These are phyloP conservation scores for Alternaria metachromatica DNA, from an alignment of 2,329 filamentous ascomycete species.

Conservation along the genomic window DNA sequence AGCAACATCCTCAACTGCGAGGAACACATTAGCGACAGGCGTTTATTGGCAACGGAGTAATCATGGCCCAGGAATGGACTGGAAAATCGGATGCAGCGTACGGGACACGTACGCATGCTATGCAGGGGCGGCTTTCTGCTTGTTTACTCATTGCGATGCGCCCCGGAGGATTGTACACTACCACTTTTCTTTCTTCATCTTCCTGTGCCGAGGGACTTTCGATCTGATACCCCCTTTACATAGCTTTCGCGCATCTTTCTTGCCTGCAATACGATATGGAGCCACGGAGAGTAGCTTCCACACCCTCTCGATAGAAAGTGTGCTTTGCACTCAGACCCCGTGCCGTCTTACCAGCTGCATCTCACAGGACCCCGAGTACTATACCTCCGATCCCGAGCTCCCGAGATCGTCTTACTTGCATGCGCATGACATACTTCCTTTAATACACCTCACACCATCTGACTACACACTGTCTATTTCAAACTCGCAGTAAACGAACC, in stretches of 20 bases:
- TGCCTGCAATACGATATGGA: slow-evolving; percentile 11
- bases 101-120: slow-evolving; percentile 1
- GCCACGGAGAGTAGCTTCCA: not conserved
- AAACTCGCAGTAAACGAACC: not conserved
- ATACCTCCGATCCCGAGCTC: not conserved
- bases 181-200: slow-evolving; percentile 11
- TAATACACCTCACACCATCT: not conserved
- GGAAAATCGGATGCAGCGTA: not conserved
- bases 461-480: not conserved
- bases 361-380: not conserved
- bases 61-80: slow-evolving; percentile 17
- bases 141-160: slow-evolving; percentile 6
- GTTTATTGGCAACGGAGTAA: slow-evolving; percentile 17
- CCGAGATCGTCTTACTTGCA: slow-evolving; percentile 5
- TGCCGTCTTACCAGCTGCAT: not conserved
- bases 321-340: not conserved
- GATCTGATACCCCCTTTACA: slow-evolving; percentile 37
- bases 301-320: not conserved
- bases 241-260: slow-evolving; percentile 14
- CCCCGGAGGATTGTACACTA: slow-evolving; percentile 12
- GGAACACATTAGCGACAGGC: slow-evolving; percentile 21
- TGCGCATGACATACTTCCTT: not conserved
- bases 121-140: not conserved
- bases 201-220: slow-evolving; percentile 23
- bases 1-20: slow-evolving; percentile 9